Evolutionary conservation across 345 rosid genomes (phyloP).

Genomic region (Moricandia arvensis): DNA sequence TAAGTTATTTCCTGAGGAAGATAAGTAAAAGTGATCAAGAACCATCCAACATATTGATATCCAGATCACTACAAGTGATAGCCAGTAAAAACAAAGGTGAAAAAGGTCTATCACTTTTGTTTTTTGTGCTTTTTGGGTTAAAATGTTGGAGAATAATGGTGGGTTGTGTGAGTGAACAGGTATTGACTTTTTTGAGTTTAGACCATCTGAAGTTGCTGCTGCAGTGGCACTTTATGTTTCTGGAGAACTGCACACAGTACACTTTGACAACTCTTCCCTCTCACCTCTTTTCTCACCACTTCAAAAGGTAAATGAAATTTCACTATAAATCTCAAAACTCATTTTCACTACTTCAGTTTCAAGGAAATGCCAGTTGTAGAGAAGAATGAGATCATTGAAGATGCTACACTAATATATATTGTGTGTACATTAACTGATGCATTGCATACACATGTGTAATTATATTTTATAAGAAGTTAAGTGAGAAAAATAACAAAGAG

Average conservation of each 20-base stretch:
- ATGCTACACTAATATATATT: neutral
- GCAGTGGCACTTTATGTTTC: slow-evolving; percentile 70
- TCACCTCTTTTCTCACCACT: slow-evolving; percentile 33
- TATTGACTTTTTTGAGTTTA: slow-evolving; percentile 76
- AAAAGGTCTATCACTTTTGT: slow-evolving; percentile 19
- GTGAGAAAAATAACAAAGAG: too few species aligned
- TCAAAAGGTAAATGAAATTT: slow-evolving; percentile 26
- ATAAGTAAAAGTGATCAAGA: slow-evolving; percentile 39
- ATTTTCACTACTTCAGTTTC: too few species aligned
- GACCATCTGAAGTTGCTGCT: slow-evolving; percentile 76
- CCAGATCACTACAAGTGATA: slow-evolving; percentile 54
- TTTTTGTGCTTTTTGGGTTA: slow-evolving; percentile 6
- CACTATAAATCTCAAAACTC: slow-evolving; percentile 18
- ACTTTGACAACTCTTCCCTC: slow-evolving; percentile 31
- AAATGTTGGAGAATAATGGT: slow-evolving; percentile 25
- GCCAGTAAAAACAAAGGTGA: slow-evolving; percentile 58
- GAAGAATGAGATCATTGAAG: slow-evolving; percentile 21
- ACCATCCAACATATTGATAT: slow-evolving; percentile 43
- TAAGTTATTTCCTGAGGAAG: slow-evolving; percentile 50
- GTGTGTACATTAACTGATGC: slow-evolving; percentile 14
- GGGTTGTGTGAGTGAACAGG: slow-evolving; percentile 51
- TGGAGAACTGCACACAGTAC: slow-evolving; percentile 24
- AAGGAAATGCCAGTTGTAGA: slow-evolving; percentile 28
- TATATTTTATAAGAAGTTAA: neutral
- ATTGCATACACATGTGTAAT: slow-evolving; percentile 5